phyloP scores from a whole-genome alignment of 306 rosid species.

The Datisca glomerata region DNA sequence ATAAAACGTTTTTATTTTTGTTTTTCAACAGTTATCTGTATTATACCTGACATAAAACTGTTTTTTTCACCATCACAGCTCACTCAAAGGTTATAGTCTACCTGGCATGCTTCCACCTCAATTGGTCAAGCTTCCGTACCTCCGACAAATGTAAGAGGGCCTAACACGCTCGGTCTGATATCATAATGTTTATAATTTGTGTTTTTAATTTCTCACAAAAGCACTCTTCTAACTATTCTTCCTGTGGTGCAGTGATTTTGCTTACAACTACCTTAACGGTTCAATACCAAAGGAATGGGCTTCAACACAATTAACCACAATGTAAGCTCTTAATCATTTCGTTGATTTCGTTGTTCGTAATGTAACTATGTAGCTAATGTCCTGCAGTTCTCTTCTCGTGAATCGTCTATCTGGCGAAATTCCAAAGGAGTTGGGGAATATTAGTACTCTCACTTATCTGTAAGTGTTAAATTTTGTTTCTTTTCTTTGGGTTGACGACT shows the following conservation, averaged over 20 bases:
- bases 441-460: constrained; percentile 49
- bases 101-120: constrained; percentile 83
- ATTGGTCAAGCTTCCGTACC: constrained; percentile 67
- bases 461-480: constrained; percentile 21
- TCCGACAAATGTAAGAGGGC: constrained; percentile 46
- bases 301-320: constrained; percentile 28
- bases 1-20: background rate
- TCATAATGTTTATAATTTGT: too few species aligned
- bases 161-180: too few species aligned
- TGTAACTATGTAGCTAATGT: constrained; percentile 18
- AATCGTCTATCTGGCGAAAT: constrained; percentile 79
- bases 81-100: constrained; percentile 36
- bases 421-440: constrained; percentile 59
- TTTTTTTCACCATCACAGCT: constrained; percentile 19
- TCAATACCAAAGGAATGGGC: constrained; percentile 73
- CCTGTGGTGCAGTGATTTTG: constrained; percentile 43
- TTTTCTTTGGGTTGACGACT: too few species aligned
- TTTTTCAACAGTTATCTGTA: too few species aligned
- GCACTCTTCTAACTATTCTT: constrained; percentile 2
- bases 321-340: constrained; percentile 37
- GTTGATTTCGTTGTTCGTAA: constrained; percentile 10
- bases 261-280: constrained; percentile 56
- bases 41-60: background rate
- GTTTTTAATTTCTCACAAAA: background rate
- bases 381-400: constrained; percentile 63